phyloP scores from a whole-genome alignment of 2,329 filamentous ascomycete genomes.

The Akanthomyces dipterigenus region DNA sequence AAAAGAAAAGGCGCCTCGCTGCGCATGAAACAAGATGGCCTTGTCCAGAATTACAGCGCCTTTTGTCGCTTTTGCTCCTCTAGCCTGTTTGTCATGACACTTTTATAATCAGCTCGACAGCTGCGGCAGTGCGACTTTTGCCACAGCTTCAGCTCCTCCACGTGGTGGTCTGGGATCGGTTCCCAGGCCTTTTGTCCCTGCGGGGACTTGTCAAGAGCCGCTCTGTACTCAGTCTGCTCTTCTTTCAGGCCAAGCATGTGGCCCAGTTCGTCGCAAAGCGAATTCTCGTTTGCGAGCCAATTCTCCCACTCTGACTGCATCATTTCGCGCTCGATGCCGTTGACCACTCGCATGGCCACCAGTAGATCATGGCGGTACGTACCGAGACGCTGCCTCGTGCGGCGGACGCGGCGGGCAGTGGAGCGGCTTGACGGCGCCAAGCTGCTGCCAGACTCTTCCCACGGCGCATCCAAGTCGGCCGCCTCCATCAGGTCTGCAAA shows the following conservation, averaged over 20 bases:
- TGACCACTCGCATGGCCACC: constrained; percentile 84
- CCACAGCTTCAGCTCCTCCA: constrained; percentile 9
- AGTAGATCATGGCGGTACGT: constrained; percentile 83
- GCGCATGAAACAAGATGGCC: neutral
- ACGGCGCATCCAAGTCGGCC: constrained; percentile 51
- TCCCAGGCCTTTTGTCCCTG: constrained; percentile 26
- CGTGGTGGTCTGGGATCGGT: constrained; percentile 13
- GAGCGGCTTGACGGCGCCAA: constrained; percentile 44
- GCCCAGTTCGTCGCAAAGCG: constrained; percentile 61
- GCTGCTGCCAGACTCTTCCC: constrained; percentile 43
- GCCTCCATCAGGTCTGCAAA: constrained; percentile 54
- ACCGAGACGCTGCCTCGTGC: constrained; percentile 76
- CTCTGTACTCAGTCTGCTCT: constrained; percentile 17
- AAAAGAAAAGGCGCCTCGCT: neutral
- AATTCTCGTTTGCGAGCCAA: constrained; percentile 76
- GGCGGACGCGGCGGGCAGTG: constrained; percentile 60
- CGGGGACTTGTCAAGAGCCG: constrained; percentile 14
- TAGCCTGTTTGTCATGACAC: neutral
- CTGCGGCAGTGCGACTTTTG: constrained; percentile 6
- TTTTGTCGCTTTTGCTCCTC: neutral
- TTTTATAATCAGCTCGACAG: constrained; percentile 2
- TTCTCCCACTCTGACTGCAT: constrained; percentile 86
- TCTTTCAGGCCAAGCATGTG: constrained; percentile 33
- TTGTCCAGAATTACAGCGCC: neutral
- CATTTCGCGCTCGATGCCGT: constrained; percentile 81